Base-by-base conservation (phyloP, 495 filamentous ascomycete genomes). In the Tuber microsphaerosporum region DNA sequence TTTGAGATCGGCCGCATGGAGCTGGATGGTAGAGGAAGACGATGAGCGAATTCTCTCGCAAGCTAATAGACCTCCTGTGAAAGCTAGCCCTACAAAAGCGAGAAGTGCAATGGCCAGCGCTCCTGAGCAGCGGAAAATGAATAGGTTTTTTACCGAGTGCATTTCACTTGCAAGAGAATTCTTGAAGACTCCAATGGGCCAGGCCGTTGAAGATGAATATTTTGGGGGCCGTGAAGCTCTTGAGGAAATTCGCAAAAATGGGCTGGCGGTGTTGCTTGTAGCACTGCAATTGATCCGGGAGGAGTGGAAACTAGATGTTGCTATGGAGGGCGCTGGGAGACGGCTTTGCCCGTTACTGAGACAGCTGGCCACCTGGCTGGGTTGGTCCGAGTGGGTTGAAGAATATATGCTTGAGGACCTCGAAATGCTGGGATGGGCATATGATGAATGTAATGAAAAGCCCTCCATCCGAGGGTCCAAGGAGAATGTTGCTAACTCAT, bases 281-380 rank as follows among this genome's bases (percentile, higher is more conserved):
- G 90, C 89, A 20, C 87, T 99, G 37, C 96, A 98, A 83, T 87
- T 98, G 10, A 83, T 97, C 6, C 86, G 91, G 2, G 94, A 99
- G 82, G 95, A 99, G 80, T 88, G 92, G 77, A 97, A 96, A 82
- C 89, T 99, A 8, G 90, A 92, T 70, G 89, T 89, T 42, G 87
- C 89, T 31, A 85, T 88, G 37, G 85, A 14, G 86, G 86, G 56
- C 84, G 85, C 69, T 85, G 88, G 44, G 79, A 85, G 43, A 84
- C 86, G 69, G 87, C 89, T 74, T 84, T 97, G 69, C 88, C 88
- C 46, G 88, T 90, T 97, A 2, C 85, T 99, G 22, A 90, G 91
- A 41, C 94, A 97, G 79, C 85, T 99, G 74, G 89, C 91, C 8
- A 86, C 86, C 74, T 98, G 94, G 93, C 84, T 98, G n/a, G 89